Conservation (phyloP, 306 rosid genomes). For the Vigna angularis region DNA sequence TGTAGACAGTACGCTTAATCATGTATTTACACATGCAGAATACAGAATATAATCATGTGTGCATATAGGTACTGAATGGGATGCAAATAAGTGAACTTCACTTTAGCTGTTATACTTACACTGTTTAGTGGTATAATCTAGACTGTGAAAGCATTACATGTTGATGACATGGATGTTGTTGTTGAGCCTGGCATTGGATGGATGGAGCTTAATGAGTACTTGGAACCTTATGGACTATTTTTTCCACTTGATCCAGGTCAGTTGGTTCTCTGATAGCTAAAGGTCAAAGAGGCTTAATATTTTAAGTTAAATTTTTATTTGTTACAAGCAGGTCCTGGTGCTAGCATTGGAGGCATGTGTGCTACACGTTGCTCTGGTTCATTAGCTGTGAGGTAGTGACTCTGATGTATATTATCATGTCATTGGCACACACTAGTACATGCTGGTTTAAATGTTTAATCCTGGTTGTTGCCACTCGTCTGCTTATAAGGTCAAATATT, state of each 20-base stretch:
- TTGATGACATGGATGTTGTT: conserved; percentile 91
- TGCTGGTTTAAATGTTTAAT: conserved; percentile 33
- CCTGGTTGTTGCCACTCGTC: conserved; percentile 14
- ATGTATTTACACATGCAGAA: conserved; percentile 28
- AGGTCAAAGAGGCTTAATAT: conserved; percentile 11
- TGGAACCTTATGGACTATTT: conserved; percentile 94
- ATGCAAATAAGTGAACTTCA: conserved; percentile 32
- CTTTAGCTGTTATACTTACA: conserved; percentile 43
- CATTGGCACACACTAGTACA: conserved; percentile 14
- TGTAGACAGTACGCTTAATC: conserved; percentile 12
- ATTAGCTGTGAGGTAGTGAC: conserved; percentile 84
- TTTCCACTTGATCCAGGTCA: conserved; percentile 99
- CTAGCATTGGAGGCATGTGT: conserved; percentile 99
- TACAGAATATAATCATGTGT: conserved; percentile 4
- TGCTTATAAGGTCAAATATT: conserved; percentile 27
- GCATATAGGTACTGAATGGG: conserved; percentile 4
- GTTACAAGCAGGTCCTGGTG: conserved; percentile 89
- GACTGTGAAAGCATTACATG: conserved; percentile 83
- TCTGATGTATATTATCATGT: conserved; percentile 27
- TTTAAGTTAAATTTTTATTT: conserved; percentile 35
- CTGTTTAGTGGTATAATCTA: conserved; percentile 44
- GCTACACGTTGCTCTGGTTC: conserved; percentile 99
- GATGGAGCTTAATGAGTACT: conserved; percentile 96
- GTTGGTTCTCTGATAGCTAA: conserved; percentile 39
- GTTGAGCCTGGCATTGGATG: conserved; percentile 99